These are phyloP conservation scores for Suillus lakei DNA, from an alignment of 768 basidiomycete species.

Conservation along the genomic window DNA sequence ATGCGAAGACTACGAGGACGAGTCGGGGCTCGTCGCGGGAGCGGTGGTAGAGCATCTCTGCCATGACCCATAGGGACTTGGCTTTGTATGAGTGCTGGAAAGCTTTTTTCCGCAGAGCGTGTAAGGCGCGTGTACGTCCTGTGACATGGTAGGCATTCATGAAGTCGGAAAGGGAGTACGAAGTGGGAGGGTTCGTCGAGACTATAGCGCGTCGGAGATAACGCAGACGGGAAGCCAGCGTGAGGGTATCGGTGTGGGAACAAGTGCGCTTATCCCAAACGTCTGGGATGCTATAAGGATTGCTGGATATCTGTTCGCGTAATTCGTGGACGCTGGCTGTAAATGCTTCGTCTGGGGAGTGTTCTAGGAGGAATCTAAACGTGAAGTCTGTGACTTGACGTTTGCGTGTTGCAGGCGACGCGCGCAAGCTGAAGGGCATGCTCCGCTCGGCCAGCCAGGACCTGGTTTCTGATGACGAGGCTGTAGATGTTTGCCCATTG, in stretches of 20 bases:
- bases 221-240: conserved; percentile 26
- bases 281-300: conserved; percentile 3
- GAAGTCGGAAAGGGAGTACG: conserved; percentile 22
- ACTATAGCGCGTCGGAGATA: conserved; percentile 28
- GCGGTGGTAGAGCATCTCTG: conserved; percentile 36
- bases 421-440: conserved; percentile 54
- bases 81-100: conserved; percentile 29
- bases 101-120: conserved; percentile 25
- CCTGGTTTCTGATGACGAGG: conserved; percentile 47
- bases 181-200: conserved; percentile 26
- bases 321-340: conserved; percentile 20
- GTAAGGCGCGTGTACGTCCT: conserved; percentile 22
- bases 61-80: conserved; percentile 28
- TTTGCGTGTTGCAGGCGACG: conserved; percentile 30
- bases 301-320: background rate
- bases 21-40: conserved; percentile 18
- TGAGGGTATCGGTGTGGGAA: background rate
- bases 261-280: conserved; percentile 3
- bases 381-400: conserved; percentile 41
- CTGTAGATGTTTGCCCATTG: conserved; percentile 30
- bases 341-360: conserved; percentile 17
- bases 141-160: conserved; percentile 27
- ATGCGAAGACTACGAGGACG: conserved; percentile 48
- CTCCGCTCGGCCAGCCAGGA: conserved; percentile 39
- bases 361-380: conserved; percentile 38